A percentile compares a stretch with the other conserved stretches of the same genome.
These are phyloP conservation scores for Rubroboletus satanas DNA, from an alignment of 768 basidiomycete genomes.

Conservation along the genomic window DNA sequence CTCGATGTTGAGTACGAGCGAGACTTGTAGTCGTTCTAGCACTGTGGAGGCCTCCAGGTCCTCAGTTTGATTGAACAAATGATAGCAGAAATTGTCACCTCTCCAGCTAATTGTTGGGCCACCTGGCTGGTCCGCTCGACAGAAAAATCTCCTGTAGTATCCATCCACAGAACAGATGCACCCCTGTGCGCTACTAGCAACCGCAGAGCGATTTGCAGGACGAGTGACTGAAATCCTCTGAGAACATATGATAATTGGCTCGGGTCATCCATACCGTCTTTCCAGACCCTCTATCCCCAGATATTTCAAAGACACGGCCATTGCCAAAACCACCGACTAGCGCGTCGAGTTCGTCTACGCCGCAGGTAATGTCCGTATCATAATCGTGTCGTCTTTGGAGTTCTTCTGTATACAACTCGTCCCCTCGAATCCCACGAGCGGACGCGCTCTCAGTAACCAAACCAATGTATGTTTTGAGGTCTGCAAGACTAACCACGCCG, in stretches of 20 bases:
- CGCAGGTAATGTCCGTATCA: constrained; percentile 24
- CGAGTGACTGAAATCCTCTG: constrained; percentile 48
- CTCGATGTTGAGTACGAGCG: constrained; percentile 56
- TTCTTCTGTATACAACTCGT: constrained; percentile 23
- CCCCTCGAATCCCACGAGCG: constrained; percentile 38
- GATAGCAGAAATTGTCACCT: constrained; percentile 21
- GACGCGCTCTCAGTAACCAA: constrained; percentile 42
- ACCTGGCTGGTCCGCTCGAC: constrained; percentile 42
- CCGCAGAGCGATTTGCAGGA: constrained; percentile 53
- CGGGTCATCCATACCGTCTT: constrained; percentile 55
- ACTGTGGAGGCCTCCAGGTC: constrained; percentile 29
- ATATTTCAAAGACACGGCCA: constrained; percentile 59
- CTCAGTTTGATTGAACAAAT: constrained; percentile 2
- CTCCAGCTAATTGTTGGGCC: constrained; percentile 26
- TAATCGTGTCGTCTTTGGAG: constrained; percentile 11
- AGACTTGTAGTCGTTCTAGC: constrained; percentile 57
- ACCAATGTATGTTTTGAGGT: constrained; percentile 41
- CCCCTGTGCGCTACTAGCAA: constrained; percentile 40
- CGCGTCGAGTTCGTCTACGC: constrained; percentile 48
- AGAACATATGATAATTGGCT: not conserved
- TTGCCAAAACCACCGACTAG: constrained; percentile 50
- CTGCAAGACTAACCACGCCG: constrained; percentile 45
- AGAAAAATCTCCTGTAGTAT: constrained; percentile 67
- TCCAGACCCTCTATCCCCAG: constrained; percentile 60
- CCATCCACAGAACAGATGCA: constrained; percentile 62